These are phyloP conservation scores for Tetrapisispora taiwanensis DNA, from an alignment of 805 yeast genomes.

Conservation along the genomic window DNA sequence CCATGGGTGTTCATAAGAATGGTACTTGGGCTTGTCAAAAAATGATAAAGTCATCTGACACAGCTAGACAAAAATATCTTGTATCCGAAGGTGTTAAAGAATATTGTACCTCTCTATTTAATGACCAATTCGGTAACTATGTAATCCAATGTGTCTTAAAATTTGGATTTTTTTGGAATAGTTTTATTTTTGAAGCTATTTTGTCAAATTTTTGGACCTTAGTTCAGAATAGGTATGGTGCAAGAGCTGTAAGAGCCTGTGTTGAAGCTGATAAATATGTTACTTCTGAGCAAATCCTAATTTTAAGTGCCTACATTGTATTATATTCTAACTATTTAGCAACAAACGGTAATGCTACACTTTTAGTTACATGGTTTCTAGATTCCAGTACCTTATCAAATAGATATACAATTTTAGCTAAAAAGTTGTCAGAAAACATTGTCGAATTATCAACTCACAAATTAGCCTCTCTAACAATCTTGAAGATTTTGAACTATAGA, in stretches of 20 bases:
- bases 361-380: conserved; percentile 86
- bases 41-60: conserved; percentile 65
- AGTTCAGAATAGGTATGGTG: conserved; percentile 85
- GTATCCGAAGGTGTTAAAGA: conserved; percentile 67
- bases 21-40: conserved; percentile 99
- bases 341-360: conserved; percentile 76
- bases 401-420: conserved; percentile 56
- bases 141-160: conserved; percentile 90
- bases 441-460: conserved; percentile 65
- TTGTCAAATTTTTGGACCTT: conserved; percentile 69
- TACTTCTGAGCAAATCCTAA: conserved; percentile 54
- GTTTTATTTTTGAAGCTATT: conserved; percentile 78
- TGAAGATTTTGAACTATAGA: conserved; percentile 67
- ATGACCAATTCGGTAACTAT: conserved; percentile 95
- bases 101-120: conserved; percentile 72
- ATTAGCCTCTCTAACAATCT: conserved; percentile 70
- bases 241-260: conserved; percentile 89
- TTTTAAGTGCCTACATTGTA: conserved; percentile 69
- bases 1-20: conserved; percentile 90
- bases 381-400: conserved; percentile 68
- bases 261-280: conserved; percentile 63
- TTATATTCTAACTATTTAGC: conserved; percentile 71
- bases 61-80: conserved; percentile 50
- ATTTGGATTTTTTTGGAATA: conserved; percentile 81
- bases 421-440: conserved; percentile 51